Evolutionary conservation across 2,329 filamentous ascomycete genomes (phyloP).

Genomic region (Diatrype stigma): DNA sequence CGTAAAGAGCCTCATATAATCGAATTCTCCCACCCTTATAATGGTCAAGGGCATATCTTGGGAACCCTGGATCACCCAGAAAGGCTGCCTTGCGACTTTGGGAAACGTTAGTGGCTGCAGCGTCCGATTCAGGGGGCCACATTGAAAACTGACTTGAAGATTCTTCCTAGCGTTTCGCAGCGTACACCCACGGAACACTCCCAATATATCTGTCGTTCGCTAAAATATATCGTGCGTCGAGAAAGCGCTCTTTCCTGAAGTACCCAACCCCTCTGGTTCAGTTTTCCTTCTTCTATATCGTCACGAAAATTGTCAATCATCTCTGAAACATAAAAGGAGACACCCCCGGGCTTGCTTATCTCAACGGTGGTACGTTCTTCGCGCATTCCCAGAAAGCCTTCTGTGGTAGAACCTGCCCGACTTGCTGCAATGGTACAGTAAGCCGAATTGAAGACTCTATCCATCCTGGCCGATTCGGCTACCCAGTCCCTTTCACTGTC

Average conservation of each 20-base stretch:
- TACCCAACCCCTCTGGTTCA: slow-evolving; percentile 13
- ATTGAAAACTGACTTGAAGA: not conserved
- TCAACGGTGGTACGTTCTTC: not conserved
- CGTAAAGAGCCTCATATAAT: too few relatives aligned
- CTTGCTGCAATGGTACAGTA: slow-evolving; percentile 3
- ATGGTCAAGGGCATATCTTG: too few relatives aligned
- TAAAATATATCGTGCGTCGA: slow-evolving; percentile 10
- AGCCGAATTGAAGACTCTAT: not conserved
- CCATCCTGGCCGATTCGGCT: slow-evolving; percentile 1
- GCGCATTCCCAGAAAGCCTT: not conserved
- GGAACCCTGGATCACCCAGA: too few relatives aligned
- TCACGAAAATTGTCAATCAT: slow-evolving; percentile 11
- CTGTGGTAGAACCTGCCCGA: not conserved
- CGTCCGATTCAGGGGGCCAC: too few relatives aligned
- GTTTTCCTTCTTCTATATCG: slow-evolving; percentile 3
- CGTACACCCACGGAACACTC: slow-evolving; percentile 12
- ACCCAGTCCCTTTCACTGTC: slow-evolving; percentile 4
- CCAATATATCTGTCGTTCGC: slow-evolving; percentile 12
- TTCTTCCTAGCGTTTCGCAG: slow-evolving; percentile 7
- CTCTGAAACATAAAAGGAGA: slow-evolving; percentile 3
- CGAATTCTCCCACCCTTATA: too few relatives aligned
- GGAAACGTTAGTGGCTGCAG: too few relatives aligned
- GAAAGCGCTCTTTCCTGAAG: slow-evolving; percentile 13
- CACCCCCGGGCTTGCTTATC: not conserved
- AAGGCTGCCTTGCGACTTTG: too few relatives aligned